Evolutionary conservation across 164 flowering plant species (phyloP), one percentile per base, ranked within the genome.

Genomic region (Aristolochia contorta): DNA sequence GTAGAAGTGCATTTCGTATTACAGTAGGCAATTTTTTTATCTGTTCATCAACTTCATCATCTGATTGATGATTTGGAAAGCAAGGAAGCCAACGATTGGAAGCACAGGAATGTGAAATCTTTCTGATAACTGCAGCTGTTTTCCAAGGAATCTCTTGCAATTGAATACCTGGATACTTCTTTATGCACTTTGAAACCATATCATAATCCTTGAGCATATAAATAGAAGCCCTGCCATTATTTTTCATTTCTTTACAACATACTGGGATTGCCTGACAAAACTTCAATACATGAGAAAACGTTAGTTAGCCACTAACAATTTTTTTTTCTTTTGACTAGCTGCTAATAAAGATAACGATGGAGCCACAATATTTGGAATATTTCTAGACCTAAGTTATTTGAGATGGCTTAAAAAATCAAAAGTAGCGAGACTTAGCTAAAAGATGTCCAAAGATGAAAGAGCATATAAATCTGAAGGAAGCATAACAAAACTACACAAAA

Each of bases 51-150:
- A 90, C 96, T 61, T 79, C 75, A 21, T 84, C 89, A 67, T 82
- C 89, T 47, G 84, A 58, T 45, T 90, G 71, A 74, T 93, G 97
- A 52, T 82, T 93, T 0, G 97, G 95, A 74, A 85, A 80, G 65
- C 87, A 86, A 9, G 99, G 91, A 24, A 71, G 74, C 99, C 99
- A 93, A 64, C 57, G 65, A 32, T 77, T 85, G 8, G 67, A 20
- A 60, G 54, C 47, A 69, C 61, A 78, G 19, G 91, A 86, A 74
- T 82, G 80, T 22, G 92, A 84, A 57, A 93, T 63, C 51, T 65
- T 82, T 69, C 79, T 82, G 12, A 90, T 67, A 52, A 82, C 95
- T 63, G 75, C 82, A 50, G 76, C 65, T 5, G 95, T 90, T 56
- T 61, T 72, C 81, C 84, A 81, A 12, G 97, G 99, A 63, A 93